Evolutionary conservation across 2,329 filamentous ascomycete genomes (phyloP), one percentile per base, ranked within the genome.

Genomic region (Curvularia lunata): DNA sequence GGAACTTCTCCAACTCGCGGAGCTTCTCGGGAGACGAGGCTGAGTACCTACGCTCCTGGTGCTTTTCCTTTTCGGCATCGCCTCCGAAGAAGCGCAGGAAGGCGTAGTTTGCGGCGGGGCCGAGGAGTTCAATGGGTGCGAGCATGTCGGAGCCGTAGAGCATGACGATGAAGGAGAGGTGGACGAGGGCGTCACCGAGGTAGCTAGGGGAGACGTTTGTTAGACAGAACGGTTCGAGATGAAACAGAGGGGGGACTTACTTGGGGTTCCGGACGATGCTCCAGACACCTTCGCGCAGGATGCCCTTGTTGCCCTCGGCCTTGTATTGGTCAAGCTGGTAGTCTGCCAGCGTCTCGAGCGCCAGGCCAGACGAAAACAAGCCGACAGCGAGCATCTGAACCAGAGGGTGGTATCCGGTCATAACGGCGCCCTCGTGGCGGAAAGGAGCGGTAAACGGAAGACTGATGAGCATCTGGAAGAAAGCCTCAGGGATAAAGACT

Each of bases 211-310:
- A 4, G 13, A 16, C 5, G 12, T 12, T 16, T 27, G 30, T 62
- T 32, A 49, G 21, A 30, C 12, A 51, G 8, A 7, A 30, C 28
- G 54, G 56, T 51, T 38, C 7, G 18, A 18, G 7, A 40, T 10
- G 25, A 34, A 13, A 34, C 5, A 34, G 32, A 34, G 12, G 13
- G 32, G 4, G 12, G n/a, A 38, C 82, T 71, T 77, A 86, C 84
- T 87, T 87, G 0, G 85, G 85, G 73, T 87, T 85, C 48, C 86
- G 76, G 25, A 87, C 84, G 30, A 87, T 80, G 63, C 83, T 85
- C 84, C 84, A 87, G 28, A 88, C 85, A 12, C 85, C 85, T n/a
- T 84, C 79, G 13, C 81, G 80, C 59, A 83, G 79, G 28, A 86
- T 75, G 37, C 76, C 75, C 16, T 68, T 66, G 16, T 77, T 76